Conservation (phyloP, 2,329 filamentous ascomycete species). For the Thelonectria blattea region DNA sequence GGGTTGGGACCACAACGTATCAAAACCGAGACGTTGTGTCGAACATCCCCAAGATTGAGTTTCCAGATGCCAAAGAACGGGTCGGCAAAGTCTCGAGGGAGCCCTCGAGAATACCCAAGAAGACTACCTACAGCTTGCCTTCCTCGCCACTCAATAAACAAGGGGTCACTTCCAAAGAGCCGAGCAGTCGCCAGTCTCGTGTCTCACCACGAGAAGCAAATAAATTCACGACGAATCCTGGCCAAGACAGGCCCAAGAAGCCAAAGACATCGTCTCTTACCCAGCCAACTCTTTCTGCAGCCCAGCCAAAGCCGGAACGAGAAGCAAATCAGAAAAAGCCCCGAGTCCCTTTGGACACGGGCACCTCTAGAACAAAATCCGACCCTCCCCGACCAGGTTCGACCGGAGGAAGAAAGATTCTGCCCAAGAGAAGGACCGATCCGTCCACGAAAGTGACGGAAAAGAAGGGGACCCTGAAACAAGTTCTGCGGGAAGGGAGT, state of each 20-base stretch:
- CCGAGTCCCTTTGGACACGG: conserved; percentile 25
- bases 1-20: conserved; percentile 50
- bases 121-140: background rate
- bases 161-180: background rate
- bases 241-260: conserved; percentile 16
- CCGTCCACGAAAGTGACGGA: conserved; percentile 40
- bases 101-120: conserved; percentile 24
- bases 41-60: conserved; percentile 37
- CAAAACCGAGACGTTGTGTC: conserved; percentile 42
- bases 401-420: conserved; percentile 19
- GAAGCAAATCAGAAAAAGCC: conserved; percentile 36
- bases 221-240: background rate
- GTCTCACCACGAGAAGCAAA: background rate
- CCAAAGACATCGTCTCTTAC: conserved; percentile 8
- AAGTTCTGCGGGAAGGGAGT: conserved; percentile 58
- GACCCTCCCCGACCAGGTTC: conserved; percentile 31
- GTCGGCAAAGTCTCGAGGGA: conserved; percentile 14
- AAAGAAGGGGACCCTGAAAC: conserved; percentile 55
- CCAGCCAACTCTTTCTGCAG: conserved; percentile 21
- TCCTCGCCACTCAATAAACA: conserved; percentile 14
- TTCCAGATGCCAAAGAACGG: conserved; percentile 36
- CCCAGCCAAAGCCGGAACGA: conserved; percentile 22
- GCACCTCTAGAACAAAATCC: conserved; percentile 39
- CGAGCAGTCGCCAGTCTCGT: background rate
- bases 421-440: conserved; percentile 34